Base-by-base conservation (phyloP, 352 stramenopile species). In the Globisporangium spiculum region DNA sequence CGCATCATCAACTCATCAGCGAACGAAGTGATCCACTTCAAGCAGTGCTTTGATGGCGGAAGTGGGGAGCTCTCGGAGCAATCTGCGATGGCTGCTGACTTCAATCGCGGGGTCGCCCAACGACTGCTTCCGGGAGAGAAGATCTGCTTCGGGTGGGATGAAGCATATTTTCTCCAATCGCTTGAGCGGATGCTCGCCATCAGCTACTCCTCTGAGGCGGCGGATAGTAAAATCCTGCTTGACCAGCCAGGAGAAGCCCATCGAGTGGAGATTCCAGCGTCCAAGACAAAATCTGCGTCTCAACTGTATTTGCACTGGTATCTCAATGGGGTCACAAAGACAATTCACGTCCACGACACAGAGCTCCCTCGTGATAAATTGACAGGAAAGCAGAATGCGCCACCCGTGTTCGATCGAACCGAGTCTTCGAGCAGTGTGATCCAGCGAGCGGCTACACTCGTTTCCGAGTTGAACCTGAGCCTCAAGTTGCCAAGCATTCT, bases 141-240 rank as follows among this genome's bases (percentile, higher is more conserved):
- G 32, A 64, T 77, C 24, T 93, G 80, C 57, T 96, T 96, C 72
- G 88, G 89, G 0, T 96, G 89, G 89, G 88, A 96, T 52, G 88
- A 95, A 81, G 80, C 83, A 0, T 96, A 83, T 66, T 93, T 88
- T 67, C 67, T 92, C 46, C 80, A 90, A 16, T 87, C 82, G 0
- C 65, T 90, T 6, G 80, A 92, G 27, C 85, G 88, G 41, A 73
- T 88, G 14, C 60, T 96, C 18, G 72, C 76, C 58, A 81, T 93
- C 30, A 82, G 76, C 57, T 91, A 92, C 48, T 77, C 75, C 6
- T 70, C 75, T 5, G 76, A 79, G 14, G 73, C 74, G 1, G 73
- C 79, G 5, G 70, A 78, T 3, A 89, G 74, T 10, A 86, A 87
- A 26, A 75, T 96, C 26, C 44, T 88, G n/a, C 67, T 95, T 1